Percentiles rank a stretch among this genome's conserved stretches.
These are phyloP conservation scores for Talaromyces wortmannii DNA, from an alignment of 495 filamentous ascomycete genomes.

Conservation along the genomic window DNA sequence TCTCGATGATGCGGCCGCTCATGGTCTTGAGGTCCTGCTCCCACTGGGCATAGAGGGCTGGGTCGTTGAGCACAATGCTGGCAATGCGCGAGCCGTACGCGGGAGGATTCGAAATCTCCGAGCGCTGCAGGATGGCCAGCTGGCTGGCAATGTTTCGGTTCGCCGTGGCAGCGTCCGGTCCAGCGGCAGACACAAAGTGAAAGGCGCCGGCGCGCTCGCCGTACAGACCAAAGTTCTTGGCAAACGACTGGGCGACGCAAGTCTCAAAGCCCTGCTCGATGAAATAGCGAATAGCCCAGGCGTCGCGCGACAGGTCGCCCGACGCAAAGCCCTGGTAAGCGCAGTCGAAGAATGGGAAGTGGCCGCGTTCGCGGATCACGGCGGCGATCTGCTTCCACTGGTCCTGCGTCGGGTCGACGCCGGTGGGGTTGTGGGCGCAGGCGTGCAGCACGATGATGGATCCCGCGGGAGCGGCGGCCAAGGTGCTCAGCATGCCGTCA, in stretches of 20 bases:
- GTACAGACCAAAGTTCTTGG: conserved; percentile 98
- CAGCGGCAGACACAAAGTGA: conserved; percentile 81
- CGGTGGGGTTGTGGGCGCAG: conserved; percentile 97
- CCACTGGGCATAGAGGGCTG: conserved; percentile 82
- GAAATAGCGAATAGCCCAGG: conserved; percentile 89
- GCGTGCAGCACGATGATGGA: conserved; percentile 90
- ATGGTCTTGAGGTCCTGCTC: conserved; percentile 88
- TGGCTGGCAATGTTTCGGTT: conserved; percentile 69
- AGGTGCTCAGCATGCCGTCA: conserved; percentile 67
- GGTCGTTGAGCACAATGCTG: conserved; percentile 73
- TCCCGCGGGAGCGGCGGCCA: conserved; percentile 63
- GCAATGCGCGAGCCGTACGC: conserved; percentile 91
- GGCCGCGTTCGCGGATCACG: conserved; percentile 64
- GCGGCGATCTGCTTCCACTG: conserved; percentile 89
- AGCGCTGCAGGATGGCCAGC: conserved; percentile 89
- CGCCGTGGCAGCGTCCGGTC: conserved; percentile 55
- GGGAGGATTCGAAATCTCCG: conserved; percentile 94
- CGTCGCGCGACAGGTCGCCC: conserved; percentile 76
- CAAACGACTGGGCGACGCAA: conserved; percentile 91
- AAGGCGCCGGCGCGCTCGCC: conserved; percentile 94
- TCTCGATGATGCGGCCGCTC: conserved; percentile 86
- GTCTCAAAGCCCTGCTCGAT: conserved; percentile 93
- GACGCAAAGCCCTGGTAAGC: conserved; percentile 99
- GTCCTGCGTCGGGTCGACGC: conserved; percentile 87
- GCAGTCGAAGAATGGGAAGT: conserved; percentile 98